These are phyloP conservation scores for Sequoiadendron giganteum DNA, from an alignment of 75 land plant genomes.

Conservation along the genomic window DNA sequence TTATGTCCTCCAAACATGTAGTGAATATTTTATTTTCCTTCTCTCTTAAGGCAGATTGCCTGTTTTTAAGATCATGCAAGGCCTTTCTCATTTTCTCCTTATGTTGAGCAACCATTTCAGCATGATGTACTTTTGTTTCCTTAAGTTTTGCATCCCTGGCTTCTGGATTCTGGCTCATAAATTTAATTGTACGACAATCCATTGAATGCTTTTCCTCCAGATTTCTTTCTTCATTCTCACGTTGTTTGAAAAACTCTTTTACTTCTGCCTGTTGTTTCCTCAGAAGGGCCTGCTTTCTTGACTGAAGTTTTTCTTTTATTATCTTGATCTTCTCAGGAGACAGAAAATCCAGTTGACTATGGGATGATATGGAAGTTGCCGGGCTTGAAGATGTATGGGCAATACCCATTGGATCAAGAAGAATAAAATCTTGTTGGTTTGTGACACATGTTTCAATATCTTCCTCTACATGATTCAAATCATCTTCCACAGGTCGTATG, in stretches of 20 bases:
- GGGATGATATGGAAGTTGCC: not conserved
- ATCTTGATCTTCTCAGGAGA: not conserved
- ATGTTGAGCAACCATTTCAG: not conserved
- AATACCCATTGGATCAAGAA: not conserved
- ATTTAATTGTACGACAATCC: not conserved
- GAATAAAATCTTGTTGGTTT: not conserved
- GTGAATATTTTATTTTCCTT: constrained; percentile 4
- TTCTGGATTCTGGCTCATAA: not conserved
- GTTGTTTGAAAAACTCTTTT: not conserved
- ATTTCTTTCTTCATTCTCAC: not conserved
- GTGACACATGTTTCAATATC: not conserved
- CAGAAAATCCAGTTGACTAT: not conserved
- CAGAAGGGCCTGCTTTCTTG: not conserved
- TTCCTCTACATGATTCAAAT: not conserved
- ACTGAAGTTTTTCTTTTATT: not conserved
- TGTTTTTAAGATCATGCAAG: constrained; percentile 16
- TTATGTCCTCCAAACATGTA: constrained; percentile 5
- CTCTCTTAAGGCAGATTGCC: not conserved
- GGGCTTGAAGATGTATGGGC: not conserved
- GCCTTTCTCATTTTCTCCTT: constrained; percentile 22
- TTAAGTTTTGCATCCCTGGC: not conserved
- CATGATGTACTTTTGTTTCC: not conserved
- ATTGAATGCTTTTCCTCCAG: not conserved
- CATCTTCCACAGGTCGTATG: not conserved
- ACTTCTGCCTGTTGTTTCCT: constrained; percentile 7